Conservation (phyloP, 2,329 filamentous ascomycete species). For the Colletotrichum costaricense region DNA sequence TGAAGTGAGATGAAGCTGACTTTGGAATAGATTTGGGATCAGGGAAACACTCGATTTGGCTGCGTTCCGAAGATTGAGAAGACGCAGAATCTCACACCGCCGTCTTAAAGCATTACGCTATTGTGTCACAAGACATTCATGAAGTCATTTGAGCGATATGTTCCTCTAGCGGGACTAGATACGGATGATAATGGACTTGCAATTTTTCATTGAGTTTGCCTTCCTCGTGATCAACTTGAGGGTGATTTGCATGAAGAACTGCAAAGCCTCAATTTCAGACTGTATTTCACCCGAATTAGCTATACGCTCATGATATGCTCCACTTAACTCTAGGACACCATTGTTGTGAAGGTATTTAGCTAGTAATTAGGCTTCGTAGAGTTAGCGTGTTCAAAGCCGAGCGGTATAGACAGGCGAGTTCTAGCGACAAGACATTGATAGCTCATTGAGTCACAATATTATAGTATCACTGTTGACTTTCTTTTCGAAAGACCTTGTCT, state of each 20-base stretch:
- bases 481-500: not conserved
- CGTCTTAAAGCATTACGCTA: not conserved
- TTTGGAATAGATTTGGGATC: conserved; percentile 26
- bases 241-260: not conserved
- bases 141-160: not conserved
- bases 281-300: not conserved
- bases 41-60: conserved; percentile 29
- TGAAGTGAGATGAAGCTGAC: conserved; percentile 3
- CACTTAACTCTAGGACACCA: not conserved
- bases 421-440: not conserved
- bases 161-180: not conserved
- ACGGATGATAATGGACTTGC: not conserved
- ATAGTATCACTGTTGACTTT: not conserved
- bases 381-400: not conserved
- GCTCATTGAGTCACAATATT: no score
- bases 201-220: not conserved
- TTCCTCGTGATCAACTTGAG: not conserved
- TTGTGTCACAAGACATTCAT: not conserved
- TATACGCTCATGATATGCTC: not conserved
- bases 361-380: not conserved
- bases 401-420: not conserved
- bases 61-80: conserved; percentile 30
- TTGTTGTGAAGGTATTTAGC: no score
- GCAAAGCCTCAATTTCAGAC: no score
- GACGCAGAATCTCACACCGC: conserved; percentile 16